Percentiles rank a stretch among this genome's conserved stretches.
Evolutionary conservation across 2,329 filamentous ascomycete genomes (phyloP).

Genomic region (Fusarium sp.): DNA sequence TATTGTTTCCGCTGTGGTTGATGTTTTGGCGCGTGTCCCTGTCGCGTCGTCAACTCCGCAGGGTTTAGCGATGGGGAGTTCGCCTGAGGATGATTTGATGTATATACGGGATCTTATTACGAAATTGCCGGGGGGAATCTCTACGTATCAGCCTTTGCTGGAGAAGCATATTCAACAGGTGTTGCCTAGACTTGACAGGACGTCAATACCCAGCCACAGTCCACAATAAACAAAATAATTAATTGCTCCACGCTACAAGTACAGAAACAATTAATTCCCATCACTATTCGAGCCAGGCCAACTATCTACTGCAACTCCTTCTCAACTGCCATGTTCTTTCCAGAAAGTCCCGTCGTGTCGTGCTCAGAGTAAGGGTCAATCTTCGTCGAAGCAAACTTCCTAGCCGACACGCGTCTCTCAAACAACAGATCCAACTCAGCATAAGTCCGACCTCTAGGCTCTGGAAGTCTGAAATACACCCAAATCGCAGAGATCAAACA

Average conservation of each 20-base stretch:
- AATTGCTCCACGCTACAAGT: background rate
- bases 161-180: conserved; percentile 55
- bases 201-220: background rate
- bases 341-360: background rate
- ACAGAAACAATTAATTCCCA: background rate
- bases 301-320: conserved; percentile 15
- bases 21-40: conserved; percentile 57
- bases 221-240: background rate
- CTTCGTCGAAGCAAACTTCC: conserved; percentile 54
- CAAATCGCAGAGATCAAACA: conserved; percentile 61
- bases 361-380: conserved; percentile 51
- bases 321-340: conserved; percentile 13
- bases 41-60: conserved; percentile 45
- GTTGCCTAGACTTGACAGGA: conserved; percentile 42
- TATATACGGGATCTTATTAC: conserved; percentile 53
- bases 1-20: conserved; percentile 57
- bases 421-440: conserved; percentile 58
- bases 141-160: conserved; percentile 54
- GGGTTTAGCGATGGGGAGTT: conserved; percentile 39
- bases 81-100: conserved; percentile 52
- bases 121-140: conserved; percentile 52
- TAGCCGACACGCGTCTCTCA: conserved; percentile 52
- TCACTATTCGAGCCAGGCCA: background rate
- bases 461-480: conserved; percentile 63
- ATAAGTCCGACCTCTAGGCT: conserved; percentile 62